phyloP scores from a whole-genome alignment of 768 basidiomycete species.

The Kwoniella botswanensis region DNA sequence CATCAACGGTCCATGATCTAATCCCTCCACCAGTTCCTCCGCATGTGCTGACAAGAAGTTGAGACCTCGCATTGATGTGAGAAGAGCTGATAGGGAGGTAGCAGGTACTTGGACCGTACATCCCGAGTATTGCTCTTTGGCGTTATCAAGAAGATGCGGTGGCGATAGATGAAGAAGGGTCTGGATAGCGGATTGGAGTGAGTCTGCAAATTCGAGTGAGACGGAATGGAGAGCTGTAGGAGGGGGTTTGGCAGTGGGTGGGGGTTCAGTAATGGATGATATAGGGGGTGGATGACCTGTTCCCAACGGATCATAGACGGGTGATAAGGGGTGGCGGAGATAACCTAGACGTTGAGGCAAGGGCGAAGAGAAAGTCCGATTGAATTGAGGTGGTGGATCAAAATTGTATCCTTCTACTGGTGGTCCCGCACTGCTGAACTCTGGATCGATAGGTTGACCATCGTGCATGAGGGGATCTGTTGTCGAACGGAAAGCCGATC shows the following conservation, averaged over 20 bases:
- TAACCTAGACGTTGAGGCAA: conserved; percentile 77
- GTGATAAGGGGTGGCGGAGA: conserved; percentile 68
- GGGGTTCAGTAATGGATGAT: conserved; percentile 15
- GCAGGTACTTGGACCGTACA: conserved; percentile 86
- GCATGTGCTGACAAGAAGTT: conserved; percentile 84
- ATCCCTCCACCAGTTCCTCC: conserved; percentile 25
- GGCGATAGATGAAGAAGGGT: conserved; percentile 89
- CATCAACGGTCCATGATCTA: conserved; percentile 13
- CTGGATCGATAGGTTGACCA: conserved; percentile 31
- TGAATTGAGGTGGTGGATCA: conserved; percentile 64
- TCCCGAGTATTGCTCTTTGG: conserved; percentile 89
- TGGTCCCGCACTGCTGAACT: conserved; percentile 23
- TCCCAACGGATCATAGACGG: conserved; percentile 20
- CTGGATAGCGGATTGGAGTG: conserved; percentile 86
- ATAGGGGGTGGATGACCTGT: conserved; percentile 26
- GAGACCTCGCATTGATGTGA: conserved; percentile 89
- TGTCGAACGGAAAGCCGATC: conserved; percentile 14
- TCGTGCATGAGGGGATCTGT: conserved; percentile 28
- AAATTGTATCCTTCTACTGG: conserved; percentile 23
- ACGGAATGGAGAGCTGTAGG: conserved; percentile 59
- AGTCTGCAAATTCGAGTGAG: conserved; percentile 86
- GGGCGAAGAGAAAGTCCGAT: conserved; percentile 78
- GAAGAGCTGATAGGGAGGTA: conserved; percentile 81
- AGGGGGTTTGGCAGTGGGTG: conserved; percentile 14
- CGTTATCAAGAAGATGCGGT: conserved; percentile 85